A percentile compares a stretch with the other conserved stretches of the same genome.
Conservation (phyloP, 2,329 filamentous ascomycete genomes). For the Aspergillus uvarum region DNA sequence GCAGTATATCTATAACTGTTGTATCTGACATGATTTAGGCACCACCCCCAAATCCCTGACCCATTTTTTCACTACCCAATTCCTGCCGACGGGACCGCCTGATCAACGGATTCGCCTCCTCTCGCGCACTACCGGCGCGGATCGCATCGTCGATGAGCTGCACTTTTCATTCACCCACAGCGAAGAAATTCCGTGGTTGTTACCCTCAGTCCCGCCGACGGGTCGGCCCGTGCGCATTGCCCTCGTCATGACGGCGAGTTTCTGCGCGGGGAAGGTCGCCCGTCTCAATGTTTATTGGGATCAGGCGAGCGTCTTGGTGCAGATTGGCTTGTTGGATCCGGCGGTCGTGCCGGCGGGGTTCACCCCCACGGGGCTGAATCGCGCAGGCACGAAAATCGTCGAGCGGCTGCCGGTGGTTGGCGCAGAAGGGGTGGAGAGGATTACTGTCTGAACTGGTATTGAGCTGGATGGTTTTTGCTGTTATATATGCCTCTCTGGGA, state of each 20-base stretch:
- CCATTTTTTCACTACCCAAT: slow-evolving; percentile 55
- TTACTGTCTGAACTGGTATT: slow-evolving; percentile 20
- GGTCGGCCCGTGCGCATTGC: slow-evolving; percentile 55
- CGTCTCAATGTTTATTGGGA: slow-evolving; percentile 63
- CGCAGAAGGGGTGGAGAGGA: slow-evolving; percentile 29
- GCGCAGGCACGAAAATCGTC: slow-evolving; percentile 28
- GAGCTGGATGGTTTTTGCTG: background rate
- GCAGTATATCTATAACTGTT: background rate
- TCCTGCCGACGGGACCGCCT: slow-evolving; percentile 50
- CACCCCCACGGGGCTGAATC: slow-evolving; percentile 28
- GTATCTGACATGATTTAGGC: slow-evolving; percentile 14
- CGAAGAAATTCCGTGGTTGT: slow-evolving; percentile 55
- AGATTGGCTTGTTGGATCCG: slow-evolving; percentile 58
- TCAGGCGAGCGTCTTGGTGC: slow-evolving; percentile 60
- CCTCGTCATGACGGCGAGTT: slow-evolving; percentile 52
- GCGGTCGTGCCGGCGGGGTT: slow-evolving; percentile 52
- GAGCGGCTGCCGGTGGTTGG: slow-evolving; percentile 38
- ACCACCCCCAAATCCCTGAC: slow-evolving; percentile 26
- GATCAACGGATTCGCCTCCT: slow-evolving; percentile 52
- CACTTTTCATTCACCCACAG: slow-evolving; percentile 57
- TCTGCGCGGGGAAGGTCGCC: slow-evolving; percentile 33
- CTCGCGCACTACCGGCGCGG: slow-evolving; percentile 55
- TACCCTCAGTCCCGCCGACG: slow-evolving; percentile 56
- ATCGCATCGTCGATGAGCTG: slow-evolving; percentile 60
- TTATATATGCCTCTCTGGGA: background rate